Percentiles rank a stretch among this genome's conserved stretches.
Conservation (phyloP, 1,284 basidiomycete species). For the Ganoderma resinaceum region DNA sequence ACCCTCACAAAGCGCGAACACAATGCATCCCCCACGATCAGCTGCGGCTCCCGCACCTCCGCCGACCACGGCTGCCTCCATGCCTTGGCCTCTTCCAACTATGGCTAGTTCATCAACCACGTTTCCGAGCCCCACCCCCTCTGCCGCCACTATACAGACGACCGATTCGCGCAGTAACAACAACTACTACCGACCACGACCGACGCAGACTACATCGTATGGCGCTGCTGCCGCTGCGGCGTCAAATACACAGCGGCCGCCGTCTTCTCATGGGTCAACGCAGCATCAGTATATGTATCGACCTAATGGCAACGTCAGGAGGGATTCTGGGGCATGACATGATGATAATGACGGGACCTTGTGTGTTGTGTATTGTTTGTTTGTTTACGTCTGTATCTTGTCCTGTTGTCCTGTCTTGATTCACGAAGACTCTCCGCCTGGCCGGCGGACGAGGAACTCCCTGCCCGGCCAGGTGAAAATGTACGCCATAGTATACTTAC, state of each 20-base stretch:
- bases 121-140: conserved; percentile 26
- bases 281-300: conserved; percentile 54
- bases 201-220: conserved; percentile 34
- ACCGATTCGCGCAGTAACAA: conserved; percentile 39
- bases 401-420: neutral
- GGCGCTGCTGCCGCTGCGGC: conserved; percentile 31
- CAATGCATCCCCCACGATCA: conserved; percentile 25
- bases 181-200: conserved; percentile 46
- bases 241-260: conserved; percentile 37
- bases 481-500: neutral
- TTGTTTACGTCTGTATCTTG: neutral
- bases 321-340: conserved; percentile 29
- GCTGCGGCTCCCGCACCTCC: conserved; percentile 32
- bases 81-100: conserved; percentile 52
- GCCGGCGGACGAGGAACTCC: neutral
- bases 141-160: conserved; percentile 26
- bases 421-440: neutral
- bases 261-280: conserved; percentile 42
- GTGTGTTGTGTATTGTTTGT: neutral
- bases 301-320: conserved; percentile 43
- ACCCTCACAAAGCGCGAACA: conserved; percentile 34
- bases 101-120: conserved; percentile 40
- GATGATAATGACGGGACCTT: neutral
- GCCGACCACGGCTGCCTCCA: conserved; percentile 30
- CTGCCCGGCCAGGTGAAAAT: conserved; percentile 6